These are phyloP conservation scores for Trichoderma arundinaceum DNA, from an alignment of 2,329 filamentous ascomycete genomes.

Conservation along the genomic window DNA sequence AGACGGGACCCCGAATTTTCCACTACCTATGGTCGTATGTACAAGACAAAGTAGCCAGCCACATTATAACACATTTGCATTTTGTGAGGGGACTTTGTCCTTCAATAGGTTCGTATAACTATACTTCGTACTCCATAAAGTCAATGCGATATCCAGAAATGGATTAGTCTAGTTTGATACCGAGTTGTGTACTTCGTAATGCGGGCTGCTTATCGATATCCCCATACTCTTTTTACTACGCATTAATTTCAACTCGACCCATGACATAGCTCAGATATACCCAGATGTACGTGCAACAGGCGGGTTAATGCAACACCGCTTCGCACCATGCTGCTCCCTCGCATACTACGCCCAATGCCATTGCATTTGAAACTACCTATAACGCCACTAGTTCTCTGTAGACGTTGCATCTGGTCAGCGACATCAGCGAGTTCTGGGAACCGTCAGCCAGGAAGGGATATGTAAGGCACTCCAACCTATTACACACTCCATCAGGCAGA, in stretches of 20 bases:
- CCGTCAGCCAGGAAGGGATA: slow-evolving; percentile 4
- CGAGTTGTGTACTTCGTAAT: not conserved
- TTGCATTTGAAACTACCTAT: slow-evolving; percentile 6
- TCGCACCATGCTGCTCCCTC: slow-evolving; percentile 20
- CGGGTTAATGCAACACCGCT: slow-evolving; percentile 10
- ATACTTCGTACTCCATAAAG: no score
- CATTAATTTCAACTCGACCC: slow-evolving; percentile 7
- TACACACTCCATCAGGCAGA: not conserved
- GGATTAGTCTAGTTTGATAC: not conserved
- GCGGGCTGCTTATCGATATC: slow-evolving; percentile 18
- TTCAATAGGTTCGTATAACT: no score
- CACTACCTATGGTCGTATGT: slow-evolving; percentile 2
- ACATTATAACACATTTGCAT: no score
- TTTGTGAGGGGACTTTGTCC: no score
- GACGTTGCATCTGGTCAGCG: slow-evolving; percentile 16
- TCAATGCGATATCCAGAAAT: not conserved
- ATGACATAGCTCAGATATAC: not conserved
- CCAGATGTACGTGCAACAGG: not conserved
- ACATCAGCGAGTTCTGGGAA: not conserved
- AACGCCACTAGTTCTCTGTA: slow-evolving; percentile 1
- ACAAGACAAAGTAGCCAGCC: no score
- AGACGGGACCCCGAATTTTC: not conserved
- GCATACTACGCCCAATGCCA: slow-evolving; percentile 9
- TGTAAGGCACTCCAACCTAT: slow-evolving; percentile 17
- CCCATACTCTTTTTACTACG: not conserved